phyloP scores from a whole-genome alignment of 306 rosid species.

The Cucurbita pepo region DNA sequence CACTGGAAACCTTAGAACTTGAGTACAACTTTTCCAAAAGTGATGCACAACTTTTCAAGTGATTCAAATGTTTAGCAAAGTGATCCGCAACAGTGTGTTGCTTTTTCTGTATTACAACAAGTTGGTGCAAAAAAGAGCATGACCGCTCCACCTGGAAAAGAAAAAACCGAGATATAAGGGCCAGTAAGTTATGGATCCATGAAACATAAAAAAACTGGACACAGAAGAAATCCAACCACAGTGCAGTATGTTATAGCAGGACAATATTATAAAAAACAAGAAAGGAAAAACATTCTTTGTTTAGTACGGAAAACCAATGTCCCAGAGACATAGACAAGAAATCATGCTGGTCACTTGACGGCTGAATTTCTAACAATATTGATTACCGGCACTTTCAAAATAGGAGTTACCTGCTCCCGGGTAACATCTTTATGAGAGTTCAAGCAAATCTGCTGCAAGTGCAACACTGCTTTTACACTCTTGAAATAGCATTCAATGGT shows the following conservation, averaged over 20 bases:
- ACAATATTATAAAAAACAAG: background rate
- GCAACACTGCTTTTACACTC: slow-evolving; percentile 54
- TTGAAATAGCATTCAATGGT: slow-evolving; percentile 50
- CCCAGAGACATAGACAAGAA: background rate
- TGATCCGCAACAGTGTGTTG: slow-evolving; percentile 45
- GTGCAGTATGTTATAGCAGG: background rate
- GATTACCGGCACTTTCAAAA: background rate
- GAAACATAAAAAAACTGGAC: background rate
- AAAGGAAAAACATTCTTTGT: background rate
- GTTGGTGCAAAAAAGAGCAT: slow-evolving; percentile 54
- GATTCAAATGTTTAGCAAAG: slow-evolving; percentile 46
- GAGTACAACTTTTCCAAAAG: slow-evolving; percentile 40
- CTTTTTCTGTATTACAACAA: slow-evolving; percentile 47
- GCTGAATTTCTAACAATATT: background rate
- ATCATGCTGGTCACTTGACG: background rate
- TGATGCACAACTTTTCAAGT: slow-evolving; percentile 34
- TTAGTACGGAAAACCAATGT: background rate
- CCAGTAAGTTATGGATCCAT: background rate
- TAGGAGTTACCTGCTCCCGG: slow-evolving; percentile 45
- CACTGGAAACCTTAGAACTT: slow-evolving; percentile 18
- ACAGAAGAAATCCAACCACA: background rate
- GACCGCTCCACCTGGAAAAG: slow-evolving; percentile 48
- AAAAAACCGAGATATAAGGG: background rate
- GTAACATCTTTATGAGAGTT: slow-evolving; percentile 58
- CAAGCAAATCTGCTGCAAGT: slow-evolving; percentile 45